Base-by-base conservation (phyloP, 2,329 filamentous ascomycete species). In the Alternaria ethzedia region DNA sequence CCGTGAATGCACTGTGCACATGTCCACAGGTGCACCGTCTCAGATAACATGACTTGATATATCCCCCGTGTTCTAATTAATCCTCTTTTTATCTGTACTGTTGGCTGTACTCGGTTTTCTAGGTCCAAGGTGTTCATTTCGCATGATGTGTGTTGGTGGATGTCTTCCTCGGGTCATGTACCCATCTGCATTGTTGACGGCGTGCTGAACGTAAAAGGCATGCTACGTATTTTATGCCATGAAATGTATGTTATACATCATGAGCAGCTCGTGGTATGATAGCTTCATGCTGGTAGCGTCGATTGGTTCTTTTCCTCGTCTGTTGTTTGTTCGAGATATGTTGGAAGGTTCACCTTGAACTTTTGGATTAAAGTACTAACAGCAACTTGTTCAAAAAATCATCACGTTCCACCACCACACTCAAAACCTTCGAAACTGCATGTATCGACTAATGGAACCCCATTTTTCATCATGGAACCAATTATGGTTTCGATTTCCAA, bases 381-480 rank as follows among this genome's bases (percentile, higher is more conserved):
- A 52, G 36, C 49, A 36, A 52, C 49, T 52, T 17, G 15, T 25
- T 52, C 17, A 12, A 52, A 52, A 52, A 52, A 36, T 36, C 3
- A 15, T 11, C 13, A 41, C 49, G 12, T 21, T 17, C 49, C 49
- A 52, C 49, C 49, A 52, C 28, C 20, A 25, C 12, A n/a, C 2
- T 25, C 13, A 13, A 52, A 23, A 7, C 1, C 2, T 20, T 1
- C 1, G 1, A 52, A 41, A 52, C 2, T 25, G 5, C 1, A 13
- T n/a, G 1, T 2, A 41, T 5, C 17, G 20, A 51, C 28, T 7
- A n/a, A 1, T 1, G 36, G 1, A 1, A 6, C 15, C 0, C 36
- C 3, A 17, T 10, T 0, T 41, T 41, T 41, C 9, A 23, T 2
- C 2, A 0, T 1, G 3, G 6, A 23, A 15, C 12, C 0, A 30